Conservation (phyloP, 768 basidiomycete genomes). For the Amanita rimosa region DNA sequence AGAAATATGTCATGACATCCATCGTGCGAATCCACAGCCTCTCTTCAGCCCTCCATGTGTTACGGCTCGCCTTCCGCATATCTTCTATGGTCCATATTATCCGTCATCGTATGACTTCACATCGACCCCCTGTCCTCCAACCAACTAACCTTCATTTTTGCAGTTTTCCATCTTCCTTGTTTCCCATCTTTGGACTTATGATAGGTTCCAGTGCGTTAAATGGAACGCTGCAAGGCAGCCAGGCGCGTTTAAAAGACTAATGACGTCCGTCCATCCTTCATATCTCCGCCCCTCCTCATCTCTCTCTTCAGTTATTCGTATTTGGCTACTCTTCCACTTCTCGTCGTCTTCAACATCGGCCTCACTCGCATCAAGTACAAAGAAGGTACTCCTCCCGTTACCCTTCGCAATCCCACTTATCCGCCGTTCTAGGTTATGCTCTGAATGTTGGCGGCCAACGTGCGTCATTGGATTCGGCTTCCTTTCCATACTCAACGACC, state of each 20-base stretch:
- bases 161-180: conserved; percentile 62
- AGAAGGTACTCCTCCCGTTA: conserved; percentile 38
- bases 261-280: conserved; percentile 51
- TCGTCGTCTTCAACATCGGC: conserved; percentile 51
- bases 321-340: conserved; percentile 53
- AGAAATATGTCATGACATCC: conserved; percentile 6
- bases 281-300: conserved; percentile 9
- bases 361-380: conserved; percentile 59
- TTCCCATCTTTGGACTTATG: conserved; percentile 73
- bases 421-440: neutral
- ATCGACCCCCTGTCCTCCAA: conserved; percentile 4
- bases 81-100: conserved; percentile 66
- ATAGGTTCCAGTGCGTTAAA: conserved; percentile 61
- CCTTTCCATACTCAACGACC: neutral
- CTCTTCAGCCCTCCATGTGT: conserved; percentile 35
- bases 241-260: conserved; percentile 79
- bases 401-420: neutral
- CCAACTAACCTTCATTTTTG: neutral
- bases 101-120: conserved; percentile 40
- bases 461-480: neutral
- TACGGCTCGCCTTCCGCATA: conserved; percentile 65
- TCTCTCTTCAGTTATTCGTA: conserved; percentile 55
- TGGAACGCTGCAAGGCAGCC: conserved; percentile 72
- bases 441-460: neutral
- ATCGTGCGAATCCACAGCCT: conserved; percentile 10